A percentile compares a stretch with the other conserved stretches of the same genome.
Conservation (phyloP, 2,329 filamentous ascomycete species). For the Calonectria montana region DNA sequence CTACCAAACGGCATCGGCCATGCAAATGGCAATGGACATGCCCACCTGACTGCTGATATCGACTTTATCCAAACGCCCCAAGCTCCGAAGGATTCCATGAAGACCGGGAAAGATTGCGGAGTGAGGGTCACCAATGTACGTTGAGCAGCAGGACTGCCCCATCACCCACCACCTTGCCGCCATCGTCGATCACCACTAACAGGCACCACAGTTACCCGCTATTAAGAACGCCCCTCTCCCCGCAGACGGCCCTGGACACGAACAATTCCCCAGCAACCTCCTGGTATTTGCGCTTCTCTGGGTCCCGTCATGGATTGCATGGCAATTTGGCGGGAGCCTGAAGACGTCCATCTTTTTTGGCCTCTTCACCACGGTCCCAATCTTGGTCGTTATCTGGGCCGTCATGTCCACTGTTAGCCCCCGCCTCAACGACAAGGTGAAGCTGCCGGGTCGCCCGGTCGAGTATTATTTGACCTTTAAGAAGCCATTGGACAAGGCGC, state of each 20-base stretch:
- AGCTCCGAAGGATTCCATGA: conserved; percentile 28
- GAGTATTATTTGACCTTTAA: conserved; percentile 90
- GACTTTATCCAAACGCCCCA: conserved; percentile 37
- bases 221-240: conserved; percentile 94
- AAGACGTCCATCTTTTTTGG: conserved; percentile 87
- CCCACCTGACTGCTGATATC: conserved; percentile 36
- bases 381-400: conserved; percentile 84
- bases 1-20: conserved; percentile 28
- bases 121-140: conserved; percentile 33
- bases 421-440: conserved; percentile 89
- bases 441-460: conserved; percentile 82
- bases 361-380: conserved; percentile 79
- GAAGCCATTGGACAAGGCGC: conserved; percentile 61
- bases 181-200: not conserved
- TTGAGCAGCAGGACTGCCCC: not conserved
- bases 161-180: not conserved
- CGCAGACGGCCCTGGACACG: conserved; percentile 82
- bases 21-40: conserved; percentile 33
- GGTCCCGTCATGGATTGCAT: conserved; percentile 81
- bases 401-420: conserved; percentile 81
- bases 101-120: conserved; percentile 30
- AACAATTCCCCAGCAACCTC: conserved; percentile 84
- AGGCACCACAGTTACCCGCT: conserved; percentile 74
- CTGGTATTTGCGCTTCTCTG: conserved; percentile 75
- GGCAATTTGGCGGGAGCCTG: conserved; percentile 85